Evolutionary conservation across 2,329 filamentous ascomycete genomes (phyloP).

Genomic region (Penicillium sp.): DNA sequence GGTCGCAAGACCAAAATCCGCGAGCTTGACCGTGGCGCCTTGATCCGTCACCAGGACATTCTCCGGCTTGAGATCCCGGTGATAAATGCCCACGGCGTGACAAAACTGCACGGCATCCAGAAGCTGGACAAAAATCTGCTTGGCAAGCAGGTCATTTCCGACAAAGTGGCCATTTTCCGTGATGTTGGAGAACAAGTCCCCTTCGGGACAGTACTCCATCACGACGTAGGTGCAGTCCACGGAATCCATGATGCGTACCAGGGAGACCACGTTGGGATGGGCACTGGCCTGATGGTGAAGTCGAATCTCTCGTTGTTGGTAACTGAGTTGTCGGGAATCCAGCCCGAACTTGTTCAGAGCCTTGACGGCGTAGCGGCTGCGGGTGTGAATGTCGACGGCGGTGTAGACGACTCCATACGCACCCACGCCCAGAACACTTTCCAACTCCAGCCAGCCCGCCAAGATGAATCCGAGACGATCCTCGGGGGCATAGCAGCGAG

Average conservation of each 20-base stretch:
- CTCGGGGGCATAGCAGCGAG: conserved; percentile 62
- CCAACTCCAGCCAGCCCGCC: conserved; percentile 75
- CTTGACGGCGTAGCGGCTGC: conserved; percentile 87
- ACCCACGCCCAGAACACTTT: conserved; percentile 79
- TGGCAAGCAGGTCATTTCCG: conserved; percentile 82
- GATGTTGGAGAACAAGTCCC: conserved; percentile 95
- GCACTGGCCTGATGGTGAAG: conserved; percentile 84
- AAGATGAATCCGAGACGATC: conserved; percentile 79
- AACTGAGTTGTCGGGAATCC: conserved; percentile 78
- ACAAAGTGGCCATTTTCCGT: conserved; percentile 91
- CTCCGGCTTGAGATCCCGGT: conserved; percentile 95
- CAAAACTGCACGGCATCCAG: conserved; percentile 94
- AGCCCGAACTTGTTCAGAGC: conserved; percentile 90
- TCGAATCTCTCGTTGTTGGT: conserved; percentile 88
- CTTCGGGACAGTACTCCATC: conserved; percentile 93
- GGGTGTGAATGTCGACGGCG: conserved; percentile 74
- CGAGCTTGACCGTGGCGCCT: conserved; percentile 86
- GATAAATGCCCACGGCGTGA: conserved; percentile 89
- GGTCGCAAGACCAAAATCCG: conserved; percentile 94
- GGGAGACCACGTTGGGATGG: conserved; percentile 87
- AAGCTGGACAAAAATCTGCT: conserved; percentile 86
- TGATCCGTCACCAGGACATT: conserved; percentile 90
- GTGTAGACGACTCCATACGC: conserved; percentile 96
- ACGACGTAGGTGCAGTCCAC: conserved; percentile 92
- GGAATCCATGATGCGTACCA: conserved; percentile 89